Conservation (phyloP, 2,329 filamentous ascomycete genomes). For the Colletotrichum sublineola region DNA sequence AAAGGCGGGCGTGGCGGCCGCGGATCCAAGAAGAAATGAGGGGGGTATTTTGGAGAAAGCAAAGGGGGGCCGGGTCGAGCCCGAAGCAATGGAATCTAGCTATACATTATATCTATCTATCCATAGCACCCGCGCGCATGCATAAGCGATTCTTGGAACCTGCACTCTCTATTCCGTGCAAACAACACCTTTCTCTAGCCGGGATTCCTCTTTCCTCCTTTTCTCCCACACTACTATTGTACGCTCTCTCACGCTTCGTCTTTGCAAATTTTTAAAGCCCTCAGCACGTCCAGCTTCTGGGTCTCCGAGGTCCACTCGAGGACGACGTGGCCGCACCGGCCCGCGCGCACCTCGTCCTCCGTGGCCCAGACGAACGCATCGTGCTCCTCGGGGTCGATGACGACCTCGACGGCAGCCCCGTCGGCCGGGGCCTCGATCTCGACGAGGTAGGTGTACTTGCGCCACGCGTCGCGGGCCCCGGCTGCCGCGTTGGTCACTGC, state of each 20-base stretch:
- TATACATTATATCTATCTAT: not conserved
- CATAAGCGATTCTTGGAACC: not conserved
- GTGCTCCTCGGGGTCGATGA: conserved; percentile 57
- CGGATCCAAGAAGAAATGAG: conserved; percentile 58
- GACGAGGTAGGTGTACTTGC: conserved; percentile 53
- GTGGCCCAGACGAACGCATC: conserved; percentile 54
- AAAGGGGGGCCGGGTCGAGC: no score
- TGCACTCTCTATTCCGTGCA: not conserved
- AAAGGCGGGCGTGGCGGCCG: conserved; percentile 54
- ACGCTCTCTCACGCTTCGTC: conserved; percentile 1
- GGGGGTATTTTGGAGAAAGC: not conserved
- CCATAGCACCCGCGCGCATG: not conserved
- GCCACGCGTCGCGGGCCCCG: conserved; percentile 45
- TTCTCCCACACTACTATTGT: not conserved
- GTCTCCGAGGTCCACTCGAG: conserved; percentile 42
- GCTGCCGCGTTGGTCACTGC: no score
- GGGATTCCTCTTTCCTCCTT: no score
- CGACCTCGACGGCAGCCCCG: conserved; percentile 19
- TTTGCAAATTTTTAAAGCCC: conserved; percentile 31
- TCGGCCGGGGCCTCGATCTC: conserved; percentile 47
- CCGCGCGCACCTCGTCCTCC: conserved; percentile 53
- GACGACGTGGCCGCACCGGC: conserved; percentile 6
- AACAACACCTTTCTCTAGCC: not conserved
- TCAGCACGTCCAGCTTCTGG: conserved; percentile 40
- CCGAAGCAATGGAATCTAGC: not conserved